Evolutionary conservation across 1,284 basidiomycete genomes (phyloP), one percentile per base, ranked within the genome.

Genomic region (Ustilago hordei): DNA sequence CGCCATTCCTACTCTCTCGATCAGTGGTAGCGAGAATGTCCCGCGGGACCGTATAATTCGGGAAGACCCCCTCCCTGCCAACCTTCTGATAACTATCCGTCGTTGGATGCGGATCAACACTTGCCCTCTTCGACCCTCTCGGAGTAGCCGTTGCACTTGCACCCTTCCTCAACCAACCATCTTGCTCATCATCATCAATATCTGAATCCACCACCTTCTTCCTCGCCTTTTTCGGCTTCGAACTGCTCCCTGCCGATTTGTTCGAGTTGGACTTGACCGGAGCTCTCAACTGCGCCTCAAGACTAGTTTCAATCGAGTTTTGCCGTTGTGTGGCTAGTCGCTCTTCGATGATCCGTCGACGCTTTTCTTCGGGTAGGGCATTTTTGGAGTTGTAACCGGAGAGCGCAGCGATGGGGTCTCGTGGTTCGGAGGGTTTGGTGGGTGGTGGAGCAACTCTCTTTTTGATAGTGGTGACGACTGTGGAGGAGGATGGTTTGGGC

Each of bases 261-360:
- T 75, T 55, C 12, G 55, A 50, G 4, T 75, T 55, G 19, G 55
- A 50, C 8, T 67, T 67, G 35, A 61, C 57, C 0, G 62, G 71
- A 5, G 65, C 72, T 50, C 56, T 59, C 9, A 63, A 36, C 31
- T 78, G 70, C 12, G 59, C 64, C 55, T 78, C 72, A 2, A 75
- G 60, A 47, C 68, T 64, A 15, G 69, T 50, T 45, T 75, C 63
- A 56, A 75, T 73, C 7, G 69, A 70, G 64, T 79, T 73, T 63
- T 79, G 73, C 23, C 58, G 58, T 31, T 70, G 64, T 13, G 73
- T 59, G 4, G 74, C 73, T 23, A 70, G 55, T 17, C 73, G 60
- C 55, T 80, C 78, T 41, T 80, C 69, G 43, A 75, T 74, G 63
- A 80, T 80, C 17, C 72, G 72, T 7, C 71, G 61, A 19, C 78